Base-by-base conservation (phyloP, 768 basidiomycete species). In the Phaeotremella fagi region DNA sequence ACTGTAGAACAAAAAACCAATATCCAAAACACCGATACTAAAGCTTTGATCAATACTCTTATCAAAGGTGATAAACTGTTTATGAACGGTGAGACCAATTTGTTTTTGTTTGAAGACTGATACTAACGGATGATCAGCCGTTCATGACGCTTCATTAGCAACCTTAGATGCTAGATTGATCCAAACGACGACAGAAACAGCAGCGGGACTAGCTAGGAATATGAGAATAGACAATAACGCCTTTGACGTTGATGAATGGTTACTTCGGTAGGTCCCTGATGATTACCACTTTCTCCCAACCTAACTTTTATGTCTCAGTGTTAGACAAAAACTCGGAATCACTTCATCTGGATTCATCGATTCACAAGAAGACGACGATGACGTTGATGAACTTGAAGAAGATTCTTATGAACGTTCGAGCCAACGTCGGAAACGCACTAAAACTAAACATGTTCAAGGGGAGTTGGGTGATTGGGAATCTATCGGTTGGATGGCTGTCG, bases 161-260 rank as follows among this genome's bases (percentile, higher is more conserved):
- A 85, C 88, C 0, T 80, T 97, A 11, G 95, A 98, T 73, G 90
- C 94, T 0, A 79, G 81, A 36, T 80, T 92, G 22, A 81, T 98
- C 24, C 75, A 87, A 1, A 82, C 83, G 68, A 83, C 86, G 11
- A 85, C 88, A 2, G 85, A 82, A 55, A 82, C 89, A 63, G 83
- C 86, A 38, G 85, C 88, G 1, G 84, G 85, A 61, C 86, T 92
- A 70, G 91, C 91, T n/a, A 86, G 88, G 26, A 84, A 84, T 26
- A 85, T 94, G 83, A 90, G 88, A 72, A 83, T 88, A 0, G 89
- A 88, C 48, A 82, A 82, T 0, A 87, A 88, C 50, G 83, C 85
- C 14, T 99, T 98, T 67, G 94, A 99, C 67, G 78, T 87, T 35
- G 90, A 94, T 60, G 91, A 97, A 50, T 97, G 92, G 63, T 78